Evolutionary conservation across 2,329 filamentous ascomycete species (phyloP).

Genomic region (Neopestalotiopsis sp.): DNA sequence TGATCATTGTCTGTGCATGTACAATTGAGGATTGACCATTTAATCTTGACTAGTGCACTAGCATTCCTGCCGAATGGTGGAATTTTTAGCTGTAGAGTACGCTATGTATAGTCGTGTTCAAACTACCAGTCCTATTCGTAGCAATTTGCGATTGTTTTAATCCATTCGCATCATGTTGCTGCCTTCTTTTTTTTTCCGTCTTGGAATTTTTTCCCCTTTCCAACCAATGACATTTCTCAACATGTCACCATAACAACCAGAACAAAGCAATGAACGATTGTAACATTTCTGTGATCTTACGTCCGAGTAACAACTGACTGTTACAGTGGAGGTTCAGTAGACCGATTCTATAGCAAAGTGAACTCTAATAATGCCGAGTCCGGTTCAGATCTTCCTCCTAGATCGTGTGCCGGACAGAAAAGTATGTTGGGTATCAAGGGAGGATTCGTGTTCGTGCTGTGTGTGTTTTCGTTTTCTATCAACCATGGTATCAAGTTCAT

Average conservation of each 20-base stretch:
- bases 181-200: background rate
- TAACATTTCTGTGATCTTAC: background rate
- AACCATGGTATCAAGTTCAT: background rate
- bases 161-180: background rate
- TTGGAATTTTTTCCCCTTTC: no score
- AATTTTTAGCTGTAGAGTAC: no score
- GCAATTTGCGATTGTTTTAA: background rate
- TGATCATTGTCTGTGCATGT: no score
- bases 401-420: conserved; percentile 9
- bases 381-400: conserved; percentile 14
- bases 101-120: no score
- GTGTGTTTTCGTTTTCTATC: background rate
- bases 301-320: background rate
- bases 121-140: no score
- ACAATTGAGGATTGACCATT: no score
- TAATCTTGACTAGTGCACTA: no score
- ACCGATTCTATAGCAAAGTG: background rate
- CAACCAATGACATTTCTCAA: background rate
- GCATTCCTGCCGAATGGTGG: no score
- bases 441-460: conserved; percentile 10
- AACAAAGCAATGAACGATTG: background rate
- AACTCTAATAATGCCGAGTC: background rate
- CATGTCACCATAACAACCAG: background rate
- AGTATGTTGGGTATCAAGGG: conserved; percentile 15
- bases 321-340: background rate